Evolutionary conservation across 345 rosid species (phyloP).

Genomic region (Pistacia integerrima): DNA sequence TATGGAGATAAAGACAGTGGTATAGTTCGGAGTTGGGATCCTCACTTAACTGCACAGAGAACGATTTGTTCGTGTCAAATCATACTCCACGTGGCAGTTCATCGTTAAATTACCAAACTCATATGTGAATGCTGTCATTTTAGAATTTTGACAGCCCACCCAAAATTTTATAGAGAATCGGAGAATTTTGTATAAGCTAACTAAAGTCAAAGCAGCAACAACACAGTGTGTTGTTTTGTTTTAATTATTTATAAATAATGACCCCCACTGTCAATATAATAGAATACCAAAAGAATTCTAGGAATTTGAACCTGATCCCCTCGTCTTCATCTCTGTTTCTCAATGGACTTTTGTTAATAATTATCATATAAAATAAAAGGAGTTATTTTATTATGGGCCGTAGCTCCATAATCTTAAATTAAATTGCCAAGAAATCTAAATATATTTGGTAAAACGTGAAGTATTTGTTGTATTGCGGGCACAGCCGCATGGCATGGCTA

Average conservation of each 20-base stretch:
- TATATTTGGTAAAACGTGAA: not conserved
- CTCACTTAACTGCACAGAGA: not conserved
- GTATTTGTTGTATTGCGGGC: slow-evolving; percentile 3
- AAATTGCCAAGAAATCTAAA: not conserved
- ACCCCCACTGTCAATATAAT: not conserved
- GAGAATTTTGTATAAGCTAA: not conserved
- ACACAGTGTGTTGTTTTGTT: not conserved
- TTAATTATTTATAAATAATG: not conserved
- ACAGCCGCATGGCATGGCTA: not conserved
- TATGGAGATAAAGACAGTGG: too few relatives aligned
- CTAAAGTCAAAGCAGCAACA: not conserved
- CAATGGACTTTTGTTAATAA: too few relatives aligned
- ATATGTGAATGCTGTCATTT: not conserved
- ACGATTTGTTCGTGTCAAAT: not conserved
- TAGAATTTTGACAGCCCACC: slow-evolving; percentile 2
- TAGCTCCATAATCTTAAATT: not conserved
- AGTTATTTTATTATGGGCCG: not conserved
- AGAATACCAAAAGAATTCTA: not conserved
- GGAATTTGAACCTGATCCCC: slow-evolving; percentile 9
- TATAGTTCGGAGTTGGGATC: too few relatives aligned
- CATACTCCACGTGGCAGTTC: slow-evolving; percentile 6
- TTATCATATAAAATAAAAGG: too few relatives aligned
- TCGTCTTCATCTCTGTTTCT: too few relatives aligned
- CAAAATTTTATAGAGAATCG: not conserved
- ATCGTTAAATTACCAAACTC: not conserved